Base-by-base conservation (phyloP, 2,329 filamentous ascomycete species). In the Hypoxylon sp. region DNA sequence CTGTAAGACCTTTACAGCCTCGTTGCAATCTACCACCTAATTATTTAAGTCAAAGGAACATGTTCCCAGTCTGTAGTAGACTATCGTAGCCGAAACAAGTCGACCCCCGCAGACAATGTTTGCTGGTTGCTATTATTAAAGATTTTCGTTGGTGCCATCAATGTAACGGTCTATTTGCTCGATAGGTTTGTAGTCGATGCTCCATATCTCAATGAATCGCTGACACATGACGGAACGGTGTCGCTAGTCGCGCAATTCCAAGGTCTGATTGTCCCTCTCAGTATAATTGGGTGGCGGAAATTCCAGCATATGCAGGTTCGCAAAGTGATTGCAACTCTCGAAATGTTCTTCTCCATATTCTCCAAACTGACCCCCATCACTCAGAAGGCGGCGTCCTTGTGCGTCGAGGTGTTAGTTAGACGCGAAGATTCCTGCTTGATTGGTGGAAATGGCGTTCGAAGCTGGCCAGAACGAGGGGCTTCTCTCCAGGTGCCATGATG, bases 391-490 rank as follows among this genome's bases (percentile, higher is more conserved):
- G 37, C 52, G 44, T 52, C 31, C 54, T 53, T 62, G 53, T 52
- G 24, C 46, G 63, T 60, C 46, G 47, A 51, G 55, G 63, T 63
- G 50, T 48, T 42, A 33, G 50, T 47, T 17, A 47, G 54, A 46
- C 42, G 19, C 17, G 37, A 35, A 35, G 54, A 63, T 42, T 39
- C 46, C 31, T 60, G 53, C 35, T 68, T 73, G 66, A 74, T 75
- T 70, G 72, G 71, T 66, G 65, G 67, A 33, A 62, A 64, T 54
- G 64, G 67, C 5, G 66, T 65, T 63, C 35, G 51, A 57, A 29
- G 62, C 66, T 46, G 58, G 54, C 48, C 60, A 63, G 51, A 69
- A 59, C 55, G 62, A 64, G 59, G 65, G 62, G 62, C 24, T 60
- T 24, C 37, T 52, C 51, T 14, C 26, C 54, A 39, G 37, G 6